These are phyloP conservation scores for Cladosporium velox DNA, from an alignment of 2,329 filamentous ascomycete genomes.

Conservation along the genomic window DNA sequence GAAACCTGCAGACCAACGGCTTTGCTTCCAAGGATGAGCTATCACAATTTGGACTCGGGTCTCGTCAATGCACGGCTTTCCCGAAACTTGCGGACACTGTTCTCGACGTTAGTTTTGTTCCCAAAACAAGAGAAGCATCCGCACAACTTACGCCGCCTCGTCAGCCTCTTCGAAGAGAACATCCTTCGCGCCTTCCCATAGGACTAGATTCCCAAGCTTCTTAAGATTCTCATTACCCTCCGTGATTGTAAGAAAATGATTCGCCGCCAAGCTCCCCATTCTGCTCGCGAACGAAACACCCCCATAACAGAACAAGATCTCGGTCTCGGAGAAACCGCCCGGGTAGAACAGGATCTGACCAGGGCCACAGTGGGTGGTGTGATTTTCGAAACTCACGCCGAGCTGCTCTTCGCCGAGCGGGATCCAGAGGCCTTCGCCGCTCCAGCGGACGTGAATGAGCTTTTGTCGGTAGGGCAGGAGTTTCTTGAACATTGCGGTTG, in stretches of 20 bases:
- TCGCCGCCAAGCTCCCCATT: not conserved
- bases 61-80: not conserved
- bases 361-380: not conserved
- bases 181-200: not conserved
- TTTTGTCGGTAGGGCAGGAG: not conserved
- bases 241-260: not conserved
- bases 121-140: too few relatives aligned
- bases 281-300: not conserved
- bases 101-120: not conserved
- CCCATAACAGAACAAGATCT: conserved; percentile 1
- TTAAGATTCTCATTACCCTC: not conserved
- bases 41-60: not conserved
- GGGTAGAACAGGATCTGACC: not conserved
- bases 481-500: not conserved
- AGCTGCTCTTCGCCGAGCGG: not conserved
- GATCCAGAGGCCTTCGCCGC: not conserved
- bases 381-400: conserved; percentile 1
- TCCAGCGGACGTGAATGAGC: conserved; percentile 3
- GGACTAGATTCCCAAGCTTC: not conserved
- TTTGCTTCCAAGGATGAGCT: not conserved
- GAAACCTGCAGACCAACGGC: not conserved
- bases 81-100: not conserved
- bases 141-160: not conserved
- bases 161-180: not conserved
- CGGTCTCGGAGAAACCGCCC: not conserved